Percentiles rank a stretch among this genome's conserved stretches.
Conservation (phyloP, 129 eudicot species). For the Daucus carota region DNA sequence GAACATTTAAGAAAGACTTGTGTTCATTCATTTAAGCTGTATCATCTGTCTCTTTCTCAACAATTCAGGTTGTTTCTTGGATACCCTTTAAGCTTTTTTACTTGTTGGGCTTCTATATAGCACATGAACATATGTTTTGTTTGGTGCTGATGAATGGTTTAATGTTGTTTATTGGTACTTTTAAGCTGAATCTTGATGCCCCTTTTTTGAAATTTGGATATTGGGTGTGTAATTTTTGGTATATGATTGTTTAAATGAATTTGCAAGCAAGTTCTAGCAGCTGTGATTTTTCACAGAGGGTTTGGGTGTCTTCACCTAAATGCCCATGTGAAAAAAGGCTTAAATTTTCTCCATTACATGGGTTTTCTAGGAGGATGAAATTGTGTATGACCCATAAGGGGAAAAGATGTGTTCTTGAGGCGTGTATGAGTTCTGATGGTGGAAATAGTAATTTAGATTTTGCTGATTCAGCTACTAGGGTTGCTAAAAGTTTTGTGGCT, state of each 20-base stretch:
- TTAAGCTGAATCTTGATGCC: conserved; percentile 4
- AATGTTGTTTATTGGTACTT: conserved; percentile 4
- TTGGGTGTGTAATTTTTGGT: background rate
- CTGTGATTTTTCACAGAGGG: conserved; percentile 29
- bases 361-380: conserved; percentile 21
- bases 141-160: conserved; percentile 8
- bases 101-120: background rate
- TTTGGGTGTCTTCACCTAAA: conserved; percentile 21
- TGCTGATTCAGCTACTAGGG: conserved; percentile 40
- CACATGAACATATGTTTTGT: background rate
- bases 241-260: conserved; percentile 28
- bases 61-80: background rate
- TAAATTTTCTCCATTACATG: background rate
- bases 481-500: conserved; percentile 33
- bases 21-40: background rate
- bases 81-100: conserved; percentile 3
- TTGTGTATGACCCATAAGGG: conserved; percentile 15
- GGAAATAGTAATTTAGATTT: conserved; percentile 21
- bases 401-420: conserved; percentile 30
- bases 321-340: conserved; percentile 39
- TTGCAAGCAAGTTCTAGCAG: conserved; percentile 22
- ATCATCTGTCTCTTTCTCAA: background rate
- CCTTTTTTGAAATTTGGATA: background rate
- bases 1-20: background rate
- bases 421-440: conserved; percentile 31